These are phyloP conservation scores for Scedosporium boydii DNA, from an alignment of 2,329 filamentous ascomycete species.

Conservation along the genomic window DNA sequence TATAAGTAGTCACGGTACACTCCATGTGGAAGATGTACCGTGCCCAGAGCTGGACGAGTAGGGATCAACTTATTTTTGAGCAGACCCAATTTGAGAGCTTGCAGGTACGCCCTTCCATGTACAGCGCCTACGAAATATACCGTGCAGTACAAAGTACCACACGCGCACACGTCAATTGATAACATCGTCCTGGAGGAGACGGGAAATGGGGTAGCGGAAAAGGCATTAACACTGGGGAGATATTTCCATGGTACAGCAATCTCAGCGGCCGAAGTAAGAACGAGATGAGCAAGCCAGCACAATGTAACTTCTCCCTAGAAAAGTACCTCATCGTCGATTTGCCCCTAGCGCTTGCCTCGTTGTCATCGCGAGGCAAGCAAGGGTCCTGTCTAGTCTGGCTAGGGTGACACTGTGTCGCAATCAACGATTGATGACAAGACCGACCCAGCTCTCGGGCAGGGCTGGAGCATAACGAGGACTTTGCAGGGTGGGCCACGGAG, in stretches of 20 bases:
- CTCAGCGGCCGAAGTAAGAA: slow-evolving; percentile 1
- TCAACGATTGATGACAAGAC: no score
- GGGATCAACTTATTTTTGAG: no score
- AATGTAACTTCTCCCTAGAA: not conserved
- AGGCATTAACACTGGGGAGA: not conserved
- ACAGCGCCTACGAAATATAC: no score
- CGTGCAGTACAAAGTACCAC: no score
- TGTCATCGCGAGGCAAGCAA: not conserved
- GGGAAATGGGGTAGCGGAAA: not conserved
- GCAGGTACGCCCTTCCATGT: no score
- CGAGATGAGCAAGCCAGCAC: not conserved
- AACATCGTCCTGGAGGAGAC: no score
- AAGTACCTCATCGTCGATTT: not conserved
- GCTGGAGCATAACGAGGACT: not conserved
- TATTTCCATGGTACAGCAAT: not conserved
- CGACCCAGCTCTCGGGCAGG: not conserved
- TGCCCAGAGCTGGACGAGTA: no score
- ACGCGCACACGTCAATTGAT: no score
- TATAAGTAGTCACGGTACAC: no score
- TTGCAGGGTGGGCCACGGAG: no score
- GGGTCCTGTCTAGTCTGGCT: not conserved
- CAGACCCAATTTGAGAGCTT: no score
- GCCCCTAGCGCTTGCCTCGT: not conserved
- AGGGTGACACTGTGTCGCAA: not conserved
- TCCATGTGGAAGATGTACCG: no score